Percentiles rank a stretch among this genome's conserved stretches.
phyloP scores from a whole-genome alignment of 1,139 yeast species.

The Pichia sp. region DNA sequence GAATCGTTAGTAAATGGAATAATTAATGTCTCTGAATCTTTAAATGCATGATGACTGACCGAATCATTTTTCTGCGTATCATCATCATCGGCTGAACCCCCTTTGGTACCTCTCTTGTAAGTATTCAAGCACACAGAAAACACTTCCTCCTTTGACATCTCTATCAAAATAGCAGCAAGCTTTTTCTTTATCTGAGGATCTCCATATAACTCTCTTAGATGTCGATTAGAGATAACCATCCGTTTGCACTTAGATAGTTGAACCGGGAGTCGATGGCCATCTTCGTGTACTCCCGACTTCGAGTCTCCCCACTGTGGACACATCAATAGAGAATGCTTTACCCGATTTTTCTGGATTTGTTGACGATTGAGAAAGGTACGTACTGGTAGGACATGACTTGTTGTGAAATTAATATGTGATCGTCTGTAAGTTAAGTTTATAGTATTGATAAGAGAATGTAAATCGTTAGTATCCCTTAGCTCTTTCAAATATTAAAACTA shows the following conservation, averaged over 20 bases:
- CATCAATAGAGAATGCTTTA: conserved; percentile 14
- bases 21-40: conserved; percentile 17
- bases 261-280: neutral
- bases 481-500: neutral
- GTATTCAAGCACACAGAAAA: conserved; percentile 12
- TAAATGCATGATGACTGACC: neutral
- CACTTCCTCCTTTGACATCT: conserved; percentile 24
- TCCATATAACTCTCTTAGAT: conserved; percentile 23
- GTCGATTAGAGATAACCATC: conserved; percentile 29
- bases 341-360: conserved; percentile 25
- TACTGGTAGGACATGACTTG: conserved; percentile 22
- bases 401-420: conserved; percentile 23
- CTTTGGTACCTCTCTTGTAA: neutral
- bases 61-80: neutral
- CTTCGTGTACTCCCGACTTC: neutral
- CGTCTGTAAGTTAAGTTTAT: conserved; percentile 15
- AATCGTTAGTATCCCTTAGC: neutral
- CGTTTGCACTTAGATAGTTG: conserved; percentile 19
- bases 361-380: conserved; percentile 29
- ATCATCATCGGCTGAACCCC: neutral
- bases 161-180: conserved; percentile 25
- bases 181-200: conserved; percentile 19
- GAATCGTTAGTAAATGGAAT: conserved; percentile 26
- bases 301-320: neutral
- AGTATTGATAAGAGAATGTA: neutral